Percentiles rank a stretch among this genome's conserved stretches.
phyloP scores from a whole-genome alignment of 148 eudicot species.

The Vaccinium myrtillus region DNA sequence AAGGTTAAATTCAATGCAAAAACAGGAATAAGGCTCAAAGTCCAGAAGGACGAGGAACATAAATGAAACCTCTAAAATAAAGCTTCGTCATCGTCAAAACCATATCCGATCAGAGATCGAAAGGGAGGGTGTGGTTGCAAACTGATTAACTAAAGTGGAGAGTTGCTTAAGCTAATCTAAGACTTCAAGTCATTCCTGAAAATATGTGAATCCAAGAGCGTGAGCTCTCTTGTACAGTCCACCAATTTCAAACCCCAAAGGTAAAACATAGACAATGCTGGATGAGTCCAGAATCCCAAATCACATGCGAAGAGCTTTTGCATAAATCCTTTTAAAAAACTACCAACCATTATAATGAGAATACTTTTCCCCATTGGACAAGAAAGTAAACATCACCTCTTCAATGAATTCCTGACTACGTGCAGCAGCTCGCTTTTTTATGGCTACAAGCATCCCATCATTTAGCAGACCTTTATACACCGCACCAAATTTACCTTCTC shows the following conservation, averaged over 20 bases:
- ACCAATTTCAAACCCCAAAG: background rate
- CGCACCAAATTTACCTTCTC: slow-evolving; percentile 93
- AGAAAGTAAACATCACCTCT: slow-evolving; percentile 55
- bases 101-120: background rate
- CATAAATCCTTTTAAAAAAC: background rate
- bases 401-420: slow-evolving; percentile 79
- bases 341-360: background rate
- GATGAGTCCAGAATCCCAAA: background rate
- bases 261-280: background rate
- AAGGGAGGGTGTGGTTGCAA: background rate
- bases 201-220: background rate
- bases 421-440: slow-evolving; percentile 65
- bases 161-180: background rate
- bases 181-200: background rate
- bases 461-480: slow-evolving; percentile 90
- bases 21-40: background rate
- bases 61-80: slow-evolving; percentile 5
- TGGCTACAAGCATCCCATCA: slow-evolving; percentile 92
- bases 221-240: background rate
- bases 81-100: background rate
- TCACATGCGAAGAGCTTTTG: background rate
- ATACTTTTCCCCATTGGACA: background rate
- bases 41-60: background rate
- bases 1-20: background rate
- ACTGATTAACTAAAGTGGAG: background rate